phyloP scores from a whole-genome alignment of 345 rosid species.

The Lepidium sativum region DNA sequence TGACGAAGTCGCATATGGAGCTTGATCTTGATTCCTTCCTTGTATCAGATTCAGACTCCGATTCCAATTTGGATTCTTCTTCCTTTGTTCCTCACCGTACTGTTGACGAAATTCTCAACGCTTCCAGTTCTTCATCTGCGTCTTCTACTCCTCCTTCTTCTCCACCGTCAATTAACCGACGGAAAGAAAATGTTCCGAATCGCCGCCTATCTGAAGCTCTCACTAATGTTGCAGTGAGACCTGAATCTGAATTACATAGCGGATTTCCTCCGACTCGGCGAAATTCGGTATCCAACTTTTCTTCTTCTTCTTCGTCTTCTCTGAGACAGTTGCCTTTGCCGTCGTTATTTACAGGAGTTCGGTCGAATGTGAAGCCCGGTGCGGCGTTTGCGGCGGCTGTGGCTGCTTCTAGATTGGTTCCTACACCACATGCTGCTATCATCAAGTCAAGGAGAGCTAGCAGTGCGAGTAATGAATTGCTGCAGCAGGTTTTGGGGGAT shows the following conservation, averaged over 20 bases:
- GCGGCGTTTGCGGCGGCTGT: conserved; percentile 95
- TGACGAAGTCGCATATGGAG: conserved; percentile 33
- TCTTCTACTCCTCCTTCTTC: conserved; percentile 46
- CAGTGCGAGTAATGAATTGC: conserved; percentile 27
- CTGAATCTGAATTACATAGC: conserved; percentile 23
- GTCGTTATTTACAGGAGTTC: conserved; percentile 66
- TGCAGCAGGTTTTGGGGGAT: conserved; percentile 26
- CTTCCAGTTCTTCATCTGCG: conserved; percentile 49
- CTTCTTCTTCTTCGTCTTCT: conserved; percentile 31
- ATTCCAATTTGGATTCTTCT: conserved; percentile 44
- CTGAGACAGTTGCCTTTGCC: conserved; percentile 66
- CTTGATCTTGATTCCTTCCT: conserved; percentile 70
- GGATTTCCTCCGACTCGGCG: conserved; percentile 35
- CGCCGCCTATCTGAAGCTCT: conserved; percentile 21
- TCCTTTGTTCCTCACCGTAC: conserved; percentile 64
- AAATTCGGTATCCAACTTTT: conserved; percentile 15
- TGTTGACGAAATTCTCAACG: conserved; percentile 87
- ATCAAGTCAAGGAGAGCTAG: conserved; percentile 77
- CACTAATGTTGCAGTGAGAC: conserved; percentile 13
- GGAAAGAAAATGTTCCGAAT: conserved; percentile 5
- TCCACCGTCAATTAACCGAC: conserved; percentile 6
- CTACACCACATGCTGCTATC: conserved; percentile 86
- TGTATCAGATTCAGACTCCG: conserved; percentile 48
- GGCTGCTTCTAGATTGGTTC: conserved; percentile 75
- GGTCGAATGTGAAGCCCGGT: conserved; percentile 81